Conservation (phyloP, 768 basidiomycete genomes). For the Agaricus sinodeliciosus region DNA sequence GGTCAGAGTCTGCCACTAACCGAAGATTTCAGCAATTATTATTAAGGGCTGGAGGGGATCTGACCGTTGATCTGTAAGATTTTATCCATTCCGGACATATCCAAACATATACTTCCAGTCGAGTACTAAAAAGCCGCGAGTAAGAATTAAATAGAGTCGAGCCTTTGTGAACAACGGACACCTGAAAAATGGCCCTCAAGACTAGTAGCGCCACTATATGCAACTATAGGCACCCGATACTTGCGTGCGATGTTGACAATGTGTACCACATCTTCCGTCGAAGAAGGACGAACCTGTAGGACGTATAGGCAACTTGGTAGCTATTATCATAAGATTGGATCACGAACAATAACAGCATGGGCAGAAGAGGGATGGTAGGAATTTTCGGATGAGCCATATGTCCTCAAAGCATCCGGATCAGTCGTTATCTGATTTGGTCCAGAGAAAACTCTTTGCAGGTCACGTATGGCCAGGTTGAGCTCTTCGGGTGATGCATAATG, state of each 20-base stretch:
- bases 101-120: conserved; percentile 71
- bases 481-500: conserved; percentile 43
- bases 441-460: conserved; percentile 42
- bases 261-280: conserved; percentile 78
- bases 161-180: conserved; percentile 29
- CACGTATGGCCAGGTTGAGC: conserved; percentile 43
- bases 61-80: conserved; percentile 71
- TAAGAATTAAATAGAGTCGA: conserved; percentile 1
- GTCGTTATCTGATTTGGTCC: conserved; percentile 42
- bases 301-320: conserved; percentile 11
- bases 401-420: conserved; percentile 40
- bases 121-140: conserved; percentile 26
- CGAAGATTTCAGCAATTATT: background rate
- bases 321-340: background rate
- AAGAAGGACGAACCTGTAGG: conserved; percentile 46
- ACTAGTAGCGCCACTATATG: conserved; percentile 82
- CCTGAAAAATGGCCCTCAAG: conserved; percentile 84
- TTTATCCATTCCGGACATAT: conserved; percentile 78
- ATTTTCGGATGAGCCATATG: conserved; percentile 63
- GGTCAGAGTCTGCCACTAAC: conserved; percentile 63
- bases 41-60: background rate
- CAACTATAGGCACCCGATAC: conserved; percentile 68
- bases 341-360: conserved; percentile 43
- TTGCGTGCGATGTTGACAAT: conserved; percentile 72
- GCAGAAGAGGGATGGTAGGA: conserved; percentile 59